A percentile compares a stretch with the other conserved stretches of the same genome.
Evolutionary conservation across 2,329 filamentous ascomycete genomes (phyloP).

Genomic region (Pyrenochaeta sp.): DNA sequence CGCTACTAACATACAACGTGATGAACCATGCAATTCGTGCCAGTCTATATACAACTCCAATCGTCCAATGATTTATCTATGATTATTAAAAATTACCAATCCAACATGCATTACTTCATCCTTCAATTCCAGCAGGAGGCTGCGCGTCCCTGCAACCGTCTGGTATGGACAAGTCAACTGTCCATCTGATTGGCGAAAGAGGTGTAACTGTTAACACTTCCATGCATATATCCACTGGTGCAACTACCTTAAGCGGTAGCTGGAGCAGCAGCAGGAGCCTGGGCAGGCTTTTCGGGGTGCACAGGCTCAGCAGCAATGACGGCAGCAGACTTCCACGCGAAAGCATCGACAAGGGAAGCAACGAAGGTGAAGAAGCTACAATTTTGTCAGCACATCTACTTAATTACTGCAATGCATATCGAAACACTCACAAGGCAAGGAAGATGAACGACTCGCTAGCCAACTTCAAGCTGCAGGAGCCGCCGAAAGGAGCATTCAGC

Average conservation of each 20-base stretch:
- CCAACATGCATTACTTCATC: too few species aligned
- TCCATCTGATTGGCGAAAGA: not conserved
- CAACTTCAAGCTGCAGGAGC: conserved; percentile 50
- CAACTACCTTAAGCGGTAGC: not conserved
- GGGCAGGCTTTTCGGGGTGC: conserved; percentile 15
- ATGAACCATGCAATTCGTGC: not conserved
- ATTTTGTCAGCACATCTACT: conserved; percentile 7
- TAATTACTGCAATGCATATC: conserved; percentile 40
- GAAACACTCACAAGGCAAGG: conserved; percentile 54
- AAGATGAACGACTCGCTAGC: conserved; percentile 57
- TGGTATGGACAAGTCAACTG: not conserved
- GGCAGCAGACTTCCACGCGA: conserved; percentile 16
- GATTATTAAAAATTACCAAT: conserved; percentile 1
- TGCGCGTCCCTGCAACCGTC: not conserved
- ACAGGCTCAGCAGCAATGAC: conserved; percentile 8
- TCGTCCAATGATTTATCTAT: not conserved
- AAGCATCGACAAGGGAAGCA: conserved; percentile 48
- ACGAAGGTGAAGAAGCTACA: conserved; percentile 54
- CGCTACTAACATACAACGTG: not conserved
- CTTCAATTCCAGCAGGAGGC: not conserved
- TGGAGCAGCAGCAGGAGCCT: not conserved
- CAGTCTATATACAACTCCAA: not conserved
- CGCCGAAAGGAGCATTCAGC: conserved; percentile 41
- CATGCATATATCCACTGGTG: not conserved
- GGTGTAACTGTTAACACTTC: not conserved